Percentiles rank a stretch among this genome's conserved stretches.
These are phyloP conservation scores for Tricholomella constricta DNA, from an alignment of 768 basidiomycete species.

Conservation along the genomic window DNA sequence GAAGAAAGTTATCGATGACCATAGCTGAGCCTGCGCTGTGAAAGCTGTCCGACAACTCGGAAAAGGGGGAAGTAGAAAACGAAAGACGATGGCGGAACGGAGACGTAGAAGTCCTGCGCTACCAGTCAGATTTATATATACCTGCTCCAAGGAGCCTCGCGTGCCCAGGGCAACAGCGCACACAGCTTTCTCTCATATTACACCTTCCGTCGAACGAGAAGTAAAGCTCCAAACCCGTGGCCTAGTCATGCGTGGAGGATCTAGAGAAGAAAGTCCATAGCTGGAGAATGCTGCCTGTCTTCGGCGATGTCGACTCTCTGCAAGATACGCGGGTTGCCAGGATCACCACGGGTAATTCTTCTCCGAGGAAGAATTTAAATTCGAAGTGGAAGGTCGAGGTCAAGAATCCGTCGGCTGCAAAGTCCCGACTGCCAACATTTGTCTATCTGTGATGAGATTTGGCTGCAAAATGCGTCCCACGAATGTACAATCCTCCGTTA, in stretches of 20 bases:
- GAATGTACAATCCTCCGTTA: background rate
- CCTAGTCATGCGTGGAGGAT: conserved; percentile 3
- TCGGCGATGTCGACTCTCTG: background rate
- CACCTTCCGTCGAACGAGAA: conserved; percentile 14
- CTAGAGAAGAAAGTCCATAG: background rate
- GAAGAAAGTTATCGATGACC: background rate
- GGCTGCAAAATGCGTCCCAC: background rate
- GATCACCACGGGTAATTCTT: conserved; percentile 8
- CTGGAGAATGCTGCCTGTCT: background rate
- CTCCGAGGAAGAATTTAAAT: conserved; percentile 14
- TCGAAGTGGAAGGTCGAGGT: background rate
- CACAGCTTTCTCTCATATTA: conserved; percentile 2
- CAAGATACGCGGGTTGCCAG: conserved; percentile 30
- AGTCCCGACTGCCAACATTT: no score
- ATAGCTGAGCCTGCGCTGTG: background rate
- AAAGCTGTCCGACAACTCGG: background rate
- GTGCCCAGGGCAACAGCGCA: conserved; percentile 11
- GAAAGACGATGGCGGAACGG: background rate
- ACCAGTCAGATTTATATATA: conserved; percentile 10
- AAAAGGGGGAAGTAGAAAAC: background rate
- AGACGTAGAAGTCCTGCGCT: background rate
- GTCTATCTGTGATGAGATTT: no score
- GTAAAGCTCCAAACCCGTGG: conserved; percentile 6
- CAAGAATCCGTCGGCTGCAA: no score
- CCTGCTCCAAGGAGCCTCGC: background rate